Evolutionary conservation across 805 yeast species (phyloP), one percentile per base, ranked within the genome.

Genomic region (Ogataea siamensis): DNA sequence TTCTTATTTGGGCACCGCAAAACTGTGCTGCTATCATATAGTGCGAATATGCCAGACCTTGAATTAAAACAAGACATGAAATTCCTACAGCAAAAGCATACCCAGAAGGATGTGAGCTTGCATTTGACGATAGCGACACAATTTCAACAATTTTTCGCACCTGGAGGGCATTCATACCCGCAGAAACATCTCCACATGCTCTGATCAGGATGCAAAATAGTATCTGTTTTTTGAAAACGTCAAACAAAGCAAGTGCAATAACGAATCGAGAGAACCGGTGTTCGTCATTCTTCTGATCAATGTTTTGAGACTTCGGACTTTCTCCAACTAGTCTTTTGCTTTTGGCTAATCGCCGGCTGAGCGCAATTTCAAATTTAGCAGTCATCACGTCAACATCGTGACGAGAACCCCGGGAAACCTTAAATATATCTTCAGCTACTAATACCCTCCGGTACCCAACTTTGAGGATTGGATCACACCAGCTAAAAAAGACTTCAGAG

Each of bases 11-110:
- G 6, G 83, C 82, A 46, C 95, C 95, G 7, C 76, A 67, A 39
- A 72, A 50, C 63, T 75, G 69, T 2, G 83, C 66, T 21, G 66
- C 62, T 50, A 78, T 78, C 54, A 84, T 83, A 42, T 71, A 76
- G 53, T 79, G 84, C 39, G 83, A 76, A 34, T 81, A 64, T 14
- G 63, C 48, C 7, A 77, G 26, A 15, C 78, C 73, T 33, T 69
- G 60, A 2, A 68, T 32, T 15, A 76, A 53, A 48, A 82, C 70
- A 60, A 88, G 64, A 1, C 69, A 48, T 26, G 79, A 71, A 8
- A 82, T 69, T 11, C 88, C 94, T 31, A 88, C 60, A 5, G 89
- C 79, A 50, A 74, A 84, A 7, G 91, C 95, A 5, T 83, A 65
- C 15, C 40, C 30, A 24, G 27, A 24, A 24, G 27, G 27, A 7